phyloP scores from a whole-genome alignment of 2,329 filamentous ascomycete genomes.

The Verticillium isaacii region DNA sequence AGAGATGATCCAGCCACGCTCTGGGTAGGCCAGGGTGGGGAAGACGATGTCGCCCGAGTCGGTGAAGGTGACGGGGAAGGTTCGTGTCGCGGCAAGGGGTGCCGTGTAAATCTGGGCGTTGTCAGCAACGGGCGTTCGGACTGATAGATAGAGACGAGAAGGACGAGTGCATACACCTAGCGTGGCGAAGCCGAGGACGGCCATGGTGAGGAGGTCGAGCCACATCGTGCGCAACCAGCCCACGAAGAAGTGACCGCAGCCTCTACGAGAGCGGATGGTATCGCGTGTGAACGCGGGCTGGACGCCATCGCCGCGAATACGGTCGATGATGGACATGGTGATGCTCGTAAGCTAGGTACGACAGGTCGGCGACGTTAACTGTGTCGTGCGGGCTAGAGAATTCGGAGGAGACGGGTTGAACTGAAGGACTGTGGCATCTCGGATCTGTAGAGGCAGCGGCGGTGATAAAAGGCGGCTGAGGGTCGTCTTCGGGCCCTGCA shows the following conservation, averaged over 20 bases:
- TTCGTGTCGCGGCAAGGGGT: conserved; percentile 50
- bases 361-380: not conserved
- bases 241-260: conserved; percentile 1
- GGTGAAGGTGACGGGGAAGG: conserved; percentile 56
- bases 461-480: not conserved
- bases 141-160: conserved; percentile 13
- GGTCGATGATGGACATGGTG: not conserved
- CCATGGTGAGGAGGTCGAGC: conserved; percentile 57
- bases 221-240: conserved; percentile 53
- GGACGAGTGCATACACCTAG: conserved; percentile 24
- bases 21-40: conserved; percentile 60
- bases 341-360: not conserved
- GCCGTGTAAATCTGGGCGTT: conserved; percentile 44
- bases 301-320: not conserved
- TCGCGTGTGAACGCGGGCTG: conserved; percentile 4
- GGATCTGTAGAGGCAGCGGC: not conserved
- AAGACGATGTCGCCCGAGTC: conserved; percentile 57
- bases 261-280: conserved; percentile 2
- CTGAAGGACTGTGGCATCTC: too few relatives aligned
- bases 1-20: conserved; percentile 57
- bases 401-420: not conserved
- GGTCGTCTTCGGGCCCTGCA: not conserved
- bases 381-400: not conserved
- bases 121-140: rapidly evolving
- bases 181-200: conserved; percentile 39